phyloP scores from a whole-genome alignment of 148 eudicot genomes.

The Rhododendron henanense region DNA sequence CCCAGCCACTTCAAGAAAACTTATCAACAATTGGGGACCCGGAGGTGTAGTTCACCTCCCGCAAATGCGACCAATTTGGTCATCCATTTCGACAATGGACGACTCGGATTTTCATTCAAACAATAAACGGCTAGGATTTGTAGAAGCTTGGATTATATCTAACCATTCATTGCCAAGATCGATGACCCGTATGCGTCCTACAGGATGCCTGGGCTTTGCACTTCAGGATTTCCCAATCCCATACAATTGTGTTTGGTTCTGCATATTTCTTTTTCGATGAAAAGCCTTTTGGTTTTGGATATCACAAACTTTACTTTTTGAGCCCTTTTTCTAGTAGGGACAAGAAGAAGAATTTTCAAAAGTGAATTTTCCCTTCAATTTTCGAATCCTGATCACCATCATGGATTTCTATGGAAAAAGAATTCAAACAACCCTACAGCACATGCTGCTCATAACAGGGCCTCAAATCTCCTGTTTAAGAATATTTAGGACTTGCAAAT shows the following conservation, averaged over 20 bases:
- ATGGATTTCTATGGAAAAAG: background rate
- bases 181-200: too few relatives aligned
- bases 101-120: too few relatives aligned
- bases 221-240: accelerated
- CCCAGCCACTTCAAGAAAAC: background rate
- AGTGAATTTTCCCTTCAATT: background rate
- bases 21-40: background rate
- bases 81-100: too few relatives aligned
- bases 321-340: background rate
- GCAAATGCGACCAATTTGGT: too few relatives aligned
- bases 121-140: too few relatives aligned
- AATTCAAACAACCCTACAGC: background rate
- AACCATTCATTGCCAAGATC: too few relatives aligned
- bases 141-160: too few relatives aligned
- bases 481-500: background rate
- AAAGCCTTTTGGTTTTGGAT: background rate
- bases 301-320: background rate
- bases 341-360: background rate
- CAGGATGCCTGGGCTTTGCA: too few relatives aligned
- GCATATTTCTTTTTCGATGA: background rate
- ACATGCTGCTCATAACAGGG: background rate
- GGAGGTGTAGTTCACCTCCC: too few relatives aligned
- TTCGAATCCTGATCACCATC: background rate
- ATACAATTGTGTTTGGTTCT: background rate
- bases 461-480: background rate